A percentile compares a stretch with the other conserved stretches of the same genome.
These are phyloP conservation scores for Alternaria longipes DNA, from an alignment of 2,329 filamentous ascomycete genomes.

Conservation along the genomic window DNA sequence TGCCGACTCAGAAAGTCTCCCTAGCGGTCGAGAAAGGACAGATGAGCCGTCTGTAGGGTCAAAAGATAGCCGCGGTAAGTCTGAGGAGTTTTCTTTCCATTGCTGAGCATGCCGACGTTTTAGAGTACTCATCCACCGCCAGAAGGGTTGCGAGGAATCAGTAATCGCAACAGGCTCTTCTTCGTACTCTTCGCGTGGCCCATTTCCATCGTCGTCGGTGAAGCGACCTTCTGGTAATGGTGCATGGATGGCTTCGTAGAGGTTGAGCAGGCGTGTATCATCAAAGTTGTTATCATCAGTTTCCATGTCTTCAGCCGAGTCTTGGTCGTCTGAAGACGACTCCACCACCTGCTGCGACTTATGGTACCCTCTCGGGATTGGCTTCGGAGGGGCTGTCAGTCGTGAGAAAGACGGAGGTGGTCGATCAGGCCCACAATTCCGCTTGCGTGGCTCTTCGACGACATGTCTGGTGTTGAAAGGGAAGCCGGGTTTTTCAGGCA, in stretches of 20 bases:
- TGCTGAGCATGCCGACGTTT: constrained; percentile 62
- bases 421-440: constrained; percentile 28
- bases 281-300: constrained; percentile 25
- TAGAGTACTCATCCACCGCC: constrained; percentile 77
- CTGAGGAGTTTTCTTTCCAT: constrained; percentile 49
- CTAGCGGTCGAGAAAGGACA: constrained; percentile 17
- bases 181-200: constrained; percentile 14
- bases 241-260: constrained; percentile 46
- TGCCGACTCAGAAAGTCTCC: constrained; percentile 21
- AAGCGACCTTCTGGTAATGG: constrained; percentile 36
- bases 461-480: constrained; percentile 9
- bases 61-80: constrained; percentile 47
- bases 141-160: constrained; percentile 62
- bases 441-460: constrained; percentile 34
- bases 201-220: constrained; percentile 30
- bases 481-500: constrained; percentile 28
- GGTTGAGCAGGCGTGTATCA: constrained; percentile 35
- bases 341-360: constrained; percentile 12
- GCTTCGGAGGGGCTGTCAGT: constrained; percentile 19
- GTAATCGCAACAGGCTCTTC: neutral
- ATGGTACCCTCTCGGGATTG: constrained; percentile 20
- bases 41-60: constrained; percentile 35
- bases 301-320: constrained; percentile 22
- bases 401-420: constrained; percentile 27
- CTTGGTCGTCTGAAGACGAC: constrained; percentile 16